A percentile compares a stretch with the other conserved stretches of the same genome.
These are phyloP conservation scores for Schrenkiella parvula DNA, from an alignment of 345 rosid genomes.

Conservation along the genomic window DNA sequence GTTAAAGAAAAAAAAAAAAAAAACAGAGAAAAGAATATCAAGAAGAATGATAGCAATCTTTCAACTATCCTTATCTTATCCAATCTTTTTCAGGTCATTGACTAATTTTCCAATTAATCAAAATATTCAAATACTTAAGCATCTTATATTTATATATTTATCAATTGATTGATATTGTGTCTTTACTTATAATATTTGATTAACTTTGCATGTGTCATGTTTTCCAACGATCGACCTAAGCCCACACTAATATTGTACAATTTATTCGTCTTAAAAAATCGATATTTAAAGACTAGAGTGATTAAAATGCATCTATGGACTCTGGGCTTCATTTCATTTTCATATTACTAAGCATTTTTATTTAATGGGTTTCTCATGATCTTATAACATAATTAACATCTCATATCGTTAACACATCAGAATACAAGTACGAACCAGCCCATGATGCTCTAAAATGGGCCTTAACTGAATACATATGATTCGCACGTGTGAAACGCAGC, in stretches of 20 bases:
- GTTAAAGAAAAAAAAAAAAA: not conserved
- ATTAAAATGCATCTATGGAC: not conserved
- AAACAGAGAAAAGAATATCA: not conserved
- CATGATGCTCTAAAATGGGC: not conserved
- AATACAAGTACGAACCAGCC: not conserved
- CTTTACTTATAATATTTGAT: conserved; percentile 9
- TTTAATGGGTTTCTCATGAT: not conserved
- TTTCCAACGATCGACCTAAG: not conserved
- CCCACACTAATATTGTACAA: not conserved
- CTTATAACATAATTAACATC: not conserved
- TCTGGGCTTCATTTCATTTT: not conserved
- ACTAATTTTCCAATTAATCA: conserved; percentile 10
- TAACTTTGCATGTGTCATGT: conserved; percentile 7
- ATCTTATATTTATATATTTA: not conserved
- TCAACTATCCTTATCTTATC: conserved; percentile 29
- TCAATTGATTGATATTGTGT: conserved; percentile 1
- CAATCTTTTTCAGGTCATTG: conserved; percentile 21
- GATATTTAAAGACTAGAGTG: no score
- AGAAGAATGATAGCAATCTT: conserved; percentile 6
- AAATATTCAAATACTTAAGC: not conserved
- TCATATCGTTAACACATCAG: not conserved
- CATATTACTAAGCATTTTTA: not conserved
- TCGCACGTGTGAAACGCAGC: not conserved
- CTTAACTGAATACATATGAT: not conserved
- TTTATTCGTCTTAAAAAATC: not conserved